Base-by-base conservation (phyloP, 345 rosid genomes). In the Erucastrum elatum region DNA sequence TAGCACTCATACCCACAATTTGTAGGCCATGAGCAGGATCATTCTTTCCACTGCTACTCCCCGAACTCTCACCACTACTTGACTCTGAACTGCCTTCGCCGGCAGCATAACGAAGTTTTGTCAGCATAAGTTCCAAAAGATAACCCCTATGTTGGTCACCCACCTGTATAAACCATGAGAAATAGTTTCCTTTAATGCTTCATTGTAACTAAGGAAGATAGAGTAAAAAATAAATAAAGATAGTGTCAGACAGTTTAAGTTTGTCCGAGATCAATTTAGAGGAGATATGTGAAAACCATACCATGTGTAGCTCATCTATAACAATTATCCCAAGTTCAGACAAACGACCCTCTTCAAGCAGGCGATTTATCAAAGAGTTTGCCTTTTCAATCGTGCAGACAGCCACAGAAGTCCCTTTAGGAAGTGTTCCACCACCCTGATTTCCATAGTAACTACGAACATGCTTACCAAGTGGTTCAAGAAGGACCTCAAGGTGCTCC, bases 321-420 rank as follows among this genome's bases (percentile, higher is more conserved):
- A 94, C 97, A 70, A 92, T 86, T 61, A 91, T 91, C 84, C 97
- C 98, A 84, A 94, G 84, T 86, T 91, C 98, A 46, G 95, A 91
- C 58, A 94, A 81, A 77, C 98, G 97, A 67, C 94, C 93, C 87
- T 94, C 98, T 84, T 94, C 98, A 75, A 92, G 90, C 86, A 94
- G 78, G 80, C 90, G 87, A 78, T 94, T 94, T 79, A 94, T 76
- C 68, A 94, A 83, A 73, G 87, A 86, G 87, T 94, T 94, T 72
- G 97, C 98, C 89, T 94, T 94, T 84, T 94, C 98, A 88, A 94
- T 94, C 27, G 98, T 94, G 88, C 97, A 94, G 31, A 94, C 97
- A 80, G 98, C 98, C 70, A 94, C 95, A 81, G 97, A 79, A 67
- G 97, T 94, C 83, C 87, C 98, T 83, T 91, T 92, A 66, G 97